Conservation (phyloP, 1,139 yeast genomes). For the Kluyveromyces sp. region DNA sequence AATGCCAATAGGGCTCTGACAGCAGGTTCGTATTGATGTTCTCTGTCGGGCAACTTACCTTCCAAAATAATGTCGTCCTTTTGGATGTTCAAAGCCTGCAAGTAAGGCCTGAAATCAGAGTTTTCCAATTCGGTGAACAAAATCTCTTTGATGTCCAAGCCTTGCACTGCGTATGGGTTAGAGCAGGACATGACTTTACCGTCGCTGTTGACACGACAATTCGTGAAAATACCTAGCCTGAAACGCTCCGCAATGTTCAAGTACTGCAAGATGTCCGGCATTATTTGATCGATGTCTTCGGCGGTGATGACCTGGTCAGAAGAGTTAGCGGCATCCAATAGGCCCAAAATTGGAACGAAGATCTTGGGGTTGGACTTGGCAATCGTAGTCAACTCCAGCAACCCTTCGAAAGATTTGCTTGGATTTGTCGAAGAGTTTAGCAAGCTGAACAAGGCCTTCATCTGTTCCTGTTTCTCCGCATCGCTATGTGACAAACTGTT, state of each 20-base stretch:
- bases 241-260: constrained; percentile 25
- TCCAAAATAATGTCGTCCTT: constrained; percentile 26
- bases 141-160: constrained; percentile 24
- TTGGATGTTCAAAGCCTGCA: constrained; percentile 25
- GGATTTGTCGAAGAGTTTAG: constrained; percentile 25
- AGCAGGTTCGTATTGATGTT: constrained; percentile 29
- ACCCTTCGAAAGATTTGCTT: constrained; percentile 22
- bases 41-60: constrained; percentile 26
- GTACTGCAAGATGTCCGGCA: constrained; percentile 23
- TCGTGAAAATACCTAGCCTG: constrained; percentile 28
- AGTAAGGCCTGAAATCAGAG: constrained; percentile 29
- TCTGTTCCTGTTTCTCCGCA: constrained; percentile 10
- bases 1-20: constrained; percentile 26
- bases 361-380: constrained; percentile 22
- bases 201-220: constrained; percentile 22
- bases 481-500: constrained; percentile 11
- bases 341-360: constrained; percentile 21
- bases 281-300: constrained; percentile 18
- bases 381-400: constrained; percentile 23
- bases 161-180: constrained; percentile 28
- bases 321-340: constrained; percentile 18
- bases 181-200: constrained; percentile 23
- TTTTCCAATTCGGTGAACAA: constrained; percentile 24
- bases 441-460: constrained; percentile 21
- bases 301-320: constrained; percentile 7